phyloP scores from a whole-genome alignment of 495 filamentous ascomycete species.

The Parathielavia hyrcaniae region DNA sequence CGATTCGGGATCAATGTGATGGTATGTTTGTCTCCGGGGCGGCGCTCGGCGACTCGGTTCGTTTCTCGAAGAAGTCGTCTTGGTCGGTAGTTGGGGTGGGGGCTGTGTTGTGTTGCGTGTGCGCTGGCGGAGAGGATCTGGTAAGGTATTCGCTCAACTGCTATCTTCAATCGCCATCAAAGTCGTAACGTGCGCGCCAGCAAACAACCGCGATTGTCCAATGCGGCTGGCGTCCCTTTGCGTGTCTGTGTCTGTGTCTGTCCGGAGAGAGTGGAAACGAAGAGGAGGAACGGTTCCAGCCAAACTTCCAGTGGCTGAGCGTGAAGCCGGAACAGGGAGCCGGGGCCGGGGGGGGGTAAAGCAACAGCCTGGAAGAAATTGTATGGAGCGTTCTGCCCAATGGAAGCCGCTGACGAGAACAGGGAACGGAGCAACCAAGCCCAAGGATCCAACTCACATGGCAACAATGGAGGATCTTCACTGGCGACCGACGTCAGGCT shows the following conservation, averaged over 20 bases:
- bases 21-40: conserved; percentile 9
- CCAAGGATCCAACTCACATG: not conserved
- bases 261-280: not conserved
- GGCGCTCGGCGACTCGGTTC: conserved; percentile 7
- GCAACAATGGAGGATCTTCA: too few relatives aligned
- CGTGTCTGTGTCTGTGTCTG: not conserved
- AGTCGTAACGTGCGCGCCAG: not conserved
- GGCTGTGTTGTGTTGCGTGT: not conserved
- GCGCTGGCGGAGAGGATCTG: not conserved
- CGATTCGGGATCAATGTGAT: not conserved
- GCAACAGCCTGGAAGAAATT: conserved; percentile 4
- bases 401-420: not conserved
- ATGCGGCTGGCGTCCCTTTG: not conserved
- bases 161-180: not conserved
- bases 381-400: conserved; percentile 1
- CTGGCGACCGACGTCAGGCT: too few relatives aligned
- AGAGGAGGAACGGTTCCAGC: not conserved
- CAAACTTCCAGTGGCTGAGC: conserved; percentile 10
- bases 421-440: not conserved
- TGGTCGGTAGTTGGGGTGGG: not conserved
- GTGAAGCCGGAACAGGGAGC: conserved; percentile 1
- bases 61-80: conserved; percentile 2
- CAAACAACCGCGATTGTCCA: not conserved
- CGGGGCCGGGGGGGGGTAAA: conserved; percentile 6
- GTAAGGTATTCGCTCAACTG: not conserved